Evolutionary conservation across 176 grass and related monocot genomes (phyloP).

Genomic region (Poa pratensis): DNA sequence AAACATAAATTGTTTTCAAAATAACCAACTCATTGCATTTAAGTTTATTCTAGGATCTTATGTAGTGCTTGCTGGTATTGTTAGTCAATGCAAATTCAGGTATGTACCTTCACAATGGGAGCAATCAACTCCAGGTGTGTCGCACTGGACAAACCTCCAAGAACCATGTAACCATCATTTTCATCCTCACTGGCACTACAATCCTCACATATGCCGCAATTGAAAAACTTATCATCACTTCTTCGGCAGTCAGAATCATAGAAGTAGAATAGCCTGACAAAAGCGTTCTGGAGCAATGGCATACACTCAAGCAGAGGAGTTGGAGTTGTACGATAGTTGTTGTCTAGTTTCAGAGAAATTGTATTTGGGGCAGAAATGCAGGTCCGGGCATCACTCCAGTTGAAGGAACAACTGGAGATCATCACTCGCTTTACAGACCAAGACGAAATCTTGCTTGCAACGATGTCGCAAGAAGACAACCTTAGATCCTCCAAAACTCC

Average conservation of each 20-base stretch:
- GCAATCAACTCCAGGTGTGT: slow-evolving; percentile 4
- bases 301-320: background rate
- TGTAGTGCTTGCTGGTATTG: no score
- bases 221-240: background rate
- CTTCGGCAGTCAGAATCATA: background rate
- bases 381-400: background rate
- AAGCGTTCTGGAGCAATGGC: background rate
- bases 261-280: background rate
- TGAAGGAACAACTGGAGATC: background rate
- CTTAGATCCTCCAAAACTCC: background rate
- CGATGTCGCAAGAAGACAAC: background rate
- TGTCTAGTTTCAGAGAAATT: background rate
- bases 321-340: background rate
- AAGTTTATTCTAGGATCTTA: no score
- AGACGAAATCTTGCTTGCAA: background rate
- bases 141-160: background rate
- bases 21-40: background rate
- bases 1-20: background rate
- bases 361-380: background rate
- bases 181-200: background rate
- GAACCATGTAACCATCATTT: background rate
- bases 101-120: background rate
- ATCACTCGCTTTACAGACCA: background rate
- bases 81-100: background rate
- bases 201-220: slow-evolving; percentile 6